Evolutionary conservation across 306 rosid genomes (phyloP), one percentile per base, ranked within the genome.

Genomic region (Lithocarpus polystachyus): DNA sequence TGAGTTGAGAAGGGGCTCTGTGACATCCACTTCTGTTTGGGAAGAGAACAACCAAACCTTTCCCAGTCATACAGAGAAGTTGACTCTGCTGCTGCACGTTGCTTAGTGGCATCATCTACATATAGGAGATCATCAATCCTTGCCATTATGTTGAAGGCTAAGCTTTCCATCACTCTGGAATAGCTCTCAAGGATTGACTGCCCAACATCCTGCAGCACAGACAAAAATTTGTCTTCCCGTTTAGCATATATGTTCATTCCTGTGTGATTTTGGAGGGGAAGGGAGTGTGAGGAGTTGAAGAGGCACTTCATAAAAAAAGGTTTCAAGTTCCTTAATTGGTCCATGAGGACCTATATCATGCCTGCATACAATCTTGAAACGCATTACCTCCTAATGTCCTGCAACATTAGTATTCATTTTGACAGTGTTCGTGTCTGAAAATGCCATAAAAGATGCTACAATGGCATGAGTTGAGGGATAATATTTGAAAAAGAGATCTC

Each of bases 61-160:
- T 73, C 82, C 23, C 54, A 78, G 24, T 83, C 65, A 68, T 64
- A 72, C 18, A 24, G 37, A 75, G 61, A 65, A 43, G 56, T 6
- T 14, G 90, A 55, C 28, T 69, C 75, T 22, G 74, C 57, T 60
- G 40, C 80, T 17, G 78, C 85, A 7, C 72, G 85, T 61, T 81
- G 81, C 75, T 75, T 88, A 28, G 87, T 76, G 48, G 79, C 87
- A 59, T 84, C 88, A 1, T 86, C 88, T 9, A 84, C 80, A 52
- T 80, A 82, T 48, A 89, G 71, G 4, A 84, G 85, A 84, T 89
- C 88, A 73, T 89, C 92, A 35, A 86, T 86, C 85, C 88, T 80
- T 37, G 87, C 86, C 75, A 86, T 68, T 65, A 84, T 79, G 76
- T 86, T 80, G 84, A 80, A 89, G 79, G 90, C 86, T 78, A 89